A percentile compares a stretch with the other conserved stretches of the same genome.
These are phyloP conservation scores for Tuber melanosporum DNA, from an alignment of 495 filamentous ascomycete species.

Conservation along the genomic window DNA sequence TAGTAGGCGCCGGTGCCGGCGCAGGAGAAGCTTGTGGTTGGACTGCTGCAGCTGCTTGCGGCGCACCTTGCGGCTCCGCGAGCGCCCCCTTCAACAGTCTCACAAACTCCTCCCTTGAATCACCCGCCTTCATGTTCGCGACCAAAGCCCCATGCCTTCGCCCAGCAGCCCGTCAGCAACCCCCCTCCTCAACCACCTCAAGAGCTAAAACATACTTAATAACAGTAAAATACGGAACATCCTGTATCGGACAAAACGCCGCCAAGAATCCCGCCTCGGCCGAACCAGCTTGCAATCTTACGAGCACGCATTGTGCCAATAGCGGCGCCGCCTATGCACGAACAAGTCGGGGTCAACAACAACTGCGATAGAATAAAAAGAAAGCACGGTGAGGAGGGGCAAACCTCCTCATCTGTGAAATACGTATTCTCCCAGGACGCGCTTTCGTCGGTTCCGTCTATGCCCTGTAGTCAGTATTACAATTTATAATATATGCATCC, in stretches of 20 bases:
- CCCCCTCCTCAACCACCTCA: neutral
- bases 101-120: slow-evolving; percentile 35
- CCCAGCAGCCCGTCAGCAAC: neutral
- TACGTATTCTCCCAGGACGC: slow-evolving; percentile 69
- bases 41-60: slow-evolving; percentile 13
- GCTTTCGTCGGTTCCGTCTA: slow-evolving; percentile 63
- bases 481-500: neutral
- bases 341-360: neutral
- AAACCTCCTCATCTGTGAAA: slow-evolving; percentile 56
- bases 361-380: neutral
- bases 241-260: slow-evolving; percentile 68
- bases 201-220: slow-evolving; percentile 54
- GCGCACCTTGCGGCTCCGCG: slow-evolving; percentile 23
- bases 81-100: slow-evolving; percentile 21
- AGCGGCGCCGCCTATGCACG: slow-evolving; percentile 49
- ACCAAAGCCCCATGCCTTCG: slow-evolving; percentile 41
- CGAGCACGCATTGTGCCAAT: slow-evolving; percentile 54
- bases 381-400: slow-evolving; percentile 8
- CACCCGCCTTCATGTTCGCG: slow-evolving; percentile 39
- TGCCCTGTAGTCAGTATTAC: slow-evolving; percentile 27
- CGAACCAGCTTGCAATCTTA: slow-evolving; percentile 63
- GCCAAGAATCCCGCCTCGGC: slow-evolving; percentile 73
- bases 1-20: neutral
- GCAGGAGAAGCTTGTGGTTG: neutral
- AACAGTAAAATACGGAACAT: slow-evolving; percentile 67